Conservation (phyloP, 2,329 filamentous ascomycete genomes). For the Xylogone sp. region DNA sequence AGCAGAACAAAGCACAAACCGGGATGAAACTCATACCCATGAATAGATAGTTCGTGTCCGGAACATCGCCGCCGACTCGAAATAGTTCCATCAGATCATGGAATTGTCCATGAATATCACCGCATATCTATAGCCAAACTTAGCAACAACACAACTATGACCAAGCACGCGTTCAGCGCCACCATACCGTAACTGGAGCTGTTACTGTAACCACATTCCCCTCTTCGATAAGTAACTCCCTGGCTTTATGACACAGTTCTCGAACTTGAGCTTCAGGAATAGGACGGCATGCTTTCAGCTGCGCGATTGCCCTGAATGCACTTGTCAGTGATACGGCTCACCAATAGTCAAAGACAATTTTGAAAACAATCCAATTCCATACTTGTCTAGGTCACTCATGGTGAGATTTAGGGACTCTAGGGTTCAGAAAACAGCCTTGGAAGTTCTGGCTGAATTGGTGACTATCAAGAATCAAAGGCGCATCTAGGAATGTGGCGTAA, state of each 20-base stretch:
- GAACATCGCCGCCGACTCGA: conserved; percentile 86
- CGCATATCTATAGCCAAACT: conserved; percentile 67
- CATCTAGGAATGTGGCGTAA: neutral
- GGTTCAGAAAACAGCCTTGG: neutral
- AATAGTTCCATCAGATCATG: conserved; percentile 97
- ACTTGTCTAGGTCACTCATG: conserved; percentile 97
- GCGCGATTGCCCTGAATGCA: conserved; percentile 85
- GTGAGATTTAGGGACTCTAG: conserved; percentile 19
- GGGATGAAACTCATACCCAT: conserved; percentile 73
- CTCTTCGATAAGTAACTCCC: conserved; percentile 94
- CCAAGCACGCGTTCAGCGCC: neutral
- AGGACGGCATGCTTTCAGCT: conserved; percentile 90
- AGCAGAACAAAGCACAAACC: neutral
- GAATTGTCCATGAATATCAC: conserved; percentile 95
- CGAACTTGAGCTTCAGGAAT: conserved; percentile 95
- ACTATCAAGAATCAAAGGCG: conserved; percentile 7
- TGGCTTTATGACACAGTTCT: conserved; percentile 94
- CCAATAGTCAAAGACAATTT: no score
- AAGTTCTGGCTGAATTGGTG: conserved; percentile 3
- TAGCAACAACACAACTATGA: conserved; percentile 6
- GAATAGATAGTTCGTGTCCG: conserved; percentile 94
- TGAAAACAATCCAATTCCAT: conserved; percentile 15
- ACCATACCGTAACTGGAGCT: conserved; percentile 79
- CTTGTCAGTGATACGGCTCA: no score
- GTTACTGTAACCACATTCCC: conserved; percentile 95